Percentiles rank a stretch among this genome's conserved stretches.
phyloP scores from a whole-genome alignment of 177 flowering plant genomes.

The Tripterygium wilfordii region DNA sequence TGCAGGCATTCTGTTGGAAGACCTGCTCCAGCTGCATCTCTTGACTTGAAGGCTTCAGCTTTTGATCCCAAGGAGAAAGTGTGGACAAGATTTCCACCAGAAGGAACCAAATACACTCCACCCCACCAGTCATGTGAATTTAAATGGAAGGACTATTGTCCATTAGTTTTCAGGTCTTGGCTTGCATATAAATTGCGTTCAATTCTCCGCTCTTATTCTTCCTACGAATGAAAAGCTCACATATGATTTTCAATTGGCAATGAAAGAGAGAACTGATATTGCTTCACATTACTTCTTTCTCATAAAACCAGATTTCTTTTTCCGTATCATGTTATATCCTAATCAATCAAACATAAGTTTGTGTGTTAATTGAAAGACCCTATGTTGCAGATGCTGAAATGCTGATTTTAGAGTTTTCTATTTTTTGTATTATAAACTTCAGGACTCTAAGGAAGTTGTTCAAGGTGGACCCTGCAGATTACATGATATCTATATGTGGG shows the following conservation, averaged over 20 bases:
- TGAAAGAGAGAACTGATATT: too few species aligned
- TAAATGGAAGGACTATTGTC: constrained; percentile 63
- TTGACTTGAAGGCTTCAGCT: constrained; percentile 50
- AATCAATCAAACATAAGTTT: too few species aligned
- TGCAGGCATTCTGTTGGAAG: constrained; percentile 50
- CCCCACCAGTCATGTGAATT: constrained; percentile 54
- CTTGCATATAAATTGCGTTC: too few species aligned
- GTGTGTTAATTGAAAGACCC: too few species aligned
- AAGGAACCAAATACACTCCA: constrained; percentile 50
- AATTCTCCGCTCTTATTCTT: too few species aligned
- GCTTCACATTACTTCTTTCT: too few species aligned
- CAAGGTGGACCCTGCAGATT: constrained; percentile 55
- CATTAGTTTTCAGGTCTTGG: constrained; percentile 59
- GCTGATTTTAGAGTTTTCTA: too few species aligned
- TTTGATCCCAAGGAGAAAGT: constrained; percentile 52
- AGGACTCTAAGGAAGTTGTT: constrained; percentile 52
- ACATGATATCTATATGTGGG: constrained; percentile 57
- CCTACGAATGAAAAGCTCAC: too few species aligned
- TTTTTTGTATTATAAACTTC: background rate
- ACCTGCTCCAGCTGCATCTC: constrained; percentile 36
- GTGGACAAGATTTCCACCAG: constrained; percentile 58
- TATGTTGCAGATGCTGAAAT: too few species aligned
- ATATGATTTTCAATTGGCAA: too few species aligned
- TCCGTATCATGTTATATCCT: background rate
- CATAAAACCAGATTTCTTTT: background rate